These are phyloP conservation scores for Tieghemostelium lacteum DNA, from an alignment of 78 protist genomes.

Conservation along the genomic window DNA sequence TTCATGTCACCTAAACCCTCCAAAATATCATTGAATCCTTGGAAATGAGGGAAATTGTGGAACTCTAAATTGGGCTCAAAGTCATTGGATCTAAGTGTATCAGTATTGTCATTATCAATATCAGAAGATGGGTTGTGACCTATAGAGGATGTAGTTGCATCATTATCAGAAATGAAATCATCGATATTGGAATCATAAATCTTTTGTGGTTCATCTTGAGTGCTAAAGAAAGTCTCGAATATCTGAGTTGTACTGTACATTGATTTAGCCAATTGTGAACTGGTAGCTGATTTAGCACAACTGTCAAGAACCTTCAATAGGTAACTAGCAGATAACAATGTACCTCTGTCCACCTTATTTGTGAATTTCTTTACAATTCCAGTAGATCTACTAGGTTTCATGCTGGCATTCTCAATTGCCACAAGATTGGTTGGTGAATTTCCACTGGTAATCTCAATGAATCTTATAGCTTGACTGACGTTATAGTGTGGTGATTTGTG, in stretches of 20 bases:
- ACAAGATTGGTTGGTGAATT: conserved; percentile 41
- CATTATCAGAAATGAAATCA: conserved; percentile 1
- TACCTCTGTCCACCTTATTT: conserved; percentile 66
- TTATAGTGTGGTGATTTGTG: conserved; percentile 64
- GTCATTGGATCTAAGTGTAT: conserved; percentile 45
- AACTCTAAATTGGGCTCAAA: conserved; percentile 39
- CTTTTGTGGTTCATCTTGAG: conserved; percentile 14
- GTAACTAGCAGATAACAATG: conserved; percentile 6
- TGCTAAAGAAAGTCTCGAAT: conserved; percentile 65
- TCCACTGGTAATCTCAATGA: conserved; percentile 42
- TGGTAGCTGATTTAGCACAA: not conserved
- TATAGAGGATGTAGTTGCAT: not conserved
- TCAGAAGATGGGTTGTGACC: conserved; percentile 30
- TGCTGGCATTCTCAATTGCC: conserved; percentile 50
- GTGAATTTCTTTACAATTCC: conserved; percentile 35
- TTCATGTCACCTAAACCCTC: conserved; percentile 78
- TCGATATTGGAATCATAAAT: conserved; percentile 9
- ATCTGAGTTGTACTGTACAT: conserved; percentile 66
- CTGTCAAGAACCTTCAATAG: conserved; percentile 47
- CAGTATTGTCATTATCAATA: conserved; percentile 14
- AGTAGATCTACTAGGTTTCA: conserved; percentile 37
- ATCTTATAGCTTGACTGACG: conserved; percentile 45
- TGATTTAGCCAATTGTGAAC: conserved; percentile 24
- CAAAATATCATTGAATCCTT: conserved; percentile 72
- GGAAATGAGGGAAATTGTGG: conserved; percentile 79